Conservation (phyloP, 768 basidiomycete species). For the Trametes cinnabarina region DNA sequence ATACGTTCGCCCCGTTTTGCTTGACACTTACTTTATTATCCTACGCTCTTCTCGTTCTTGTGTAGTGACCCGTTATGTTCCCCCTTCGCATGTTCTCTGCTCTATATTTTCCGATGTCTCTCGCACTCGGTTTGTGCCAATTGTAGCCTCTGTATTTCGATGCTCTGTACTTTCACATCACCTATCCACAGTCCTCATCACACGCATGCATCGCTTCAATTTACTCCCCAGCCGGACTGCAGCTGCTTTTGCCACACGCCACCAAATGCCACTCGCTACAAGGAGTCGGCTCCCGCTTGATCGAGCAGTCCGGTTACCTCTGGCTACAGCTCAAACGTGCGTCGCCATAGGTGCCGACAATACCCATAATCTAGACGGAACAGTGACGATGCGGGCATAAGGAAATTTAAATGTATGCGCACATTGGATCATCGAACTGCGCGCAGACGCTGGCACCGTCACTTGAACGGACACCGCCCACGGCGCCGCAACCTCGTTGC, state of each 20-base stretch:
- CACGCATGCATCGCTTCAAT: background rate
- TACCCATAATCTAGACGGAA: no score
- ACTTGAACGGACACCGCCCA: slow-evolving; percentile 3
- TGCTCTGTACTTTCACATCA: slow-evolving; percentile 15
- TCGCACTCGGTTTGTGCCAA: slow-evolving; percentile 6
- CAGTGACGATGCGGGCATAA: no score
- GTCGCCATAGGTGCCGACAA: no score
- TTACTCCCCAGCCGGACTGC: background rate
- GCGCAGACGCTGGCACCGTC: slow-evolving; percentile 8
- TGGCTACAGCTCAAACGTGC: no score
- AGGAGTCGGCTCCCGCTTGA: background rate
- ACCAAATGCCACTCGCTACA: background rate
- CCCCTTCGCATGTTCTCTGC: background rate
- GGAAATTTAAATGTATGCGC: no score
- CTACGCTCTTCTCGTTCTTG: slow-evolving; percentile 18
- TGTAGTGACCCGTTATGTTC: slow-evolving; percentile 5
- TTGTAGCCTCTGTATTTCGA: slow-evolving; percentile 18
- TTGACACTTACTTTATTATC: slow-evolving; percentile 24
- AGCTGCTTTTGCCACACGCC: background rate
- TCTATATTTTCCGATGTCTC: background rate
- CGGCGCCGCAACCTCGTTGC: slow-evolving; percentile 19
- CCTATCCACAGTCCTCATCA: slow-evolving; percentile 3
- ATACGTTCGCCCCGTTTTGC: slow-evolving; percentile 1
- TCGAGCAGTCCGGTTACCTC: no score
- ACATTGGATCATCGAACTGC: no score